Conservation (phyloP, 106 monocot genomes). For the Platanthera guangdongensis region DNA sequence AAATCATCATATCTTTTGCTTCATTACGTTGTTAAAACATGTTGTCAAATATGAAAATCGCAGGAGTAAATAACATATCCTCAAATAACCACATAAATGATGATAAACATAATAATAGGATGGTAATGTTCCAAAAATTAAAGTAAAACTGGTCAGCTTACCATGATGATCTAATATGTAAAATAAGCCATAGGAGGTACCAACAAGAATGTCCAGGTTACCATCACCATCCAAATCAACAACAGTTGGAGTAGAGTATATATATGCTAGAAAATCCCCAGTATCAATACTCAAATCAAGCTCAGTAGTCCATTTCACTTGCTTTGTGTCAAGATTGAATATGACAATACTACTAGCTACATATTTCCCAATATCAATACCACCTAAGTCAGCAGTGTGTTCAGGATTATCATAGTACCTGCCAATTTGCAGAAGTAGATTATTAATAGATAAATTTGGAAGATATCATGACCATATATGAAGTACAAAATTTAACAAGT, state of each 20-base stretch:
- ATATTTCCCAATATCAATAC: conserved; percentile 84
- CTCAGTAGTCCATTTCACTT: conserved; percentile 89
- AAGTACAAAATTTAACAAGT: background rate
- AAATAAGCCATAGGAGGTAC: conserved; percentile 76
- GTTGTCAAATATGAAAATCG: background rate
- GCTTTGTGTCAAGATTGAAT: conserved; percentile 91
- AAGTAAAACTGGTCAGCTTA: conserved; percentile 19
- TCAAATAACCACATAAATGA: background rate
- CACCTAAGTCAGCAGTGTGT: conserved; percentile 67
- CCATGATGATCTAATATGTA: conserved; percentile 93
- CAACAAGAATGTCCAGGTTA: conserved; percentile 92
- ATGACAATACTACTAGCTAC: conserved; percentile 85
- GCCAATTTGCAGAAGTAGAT: conserved; percentile 24
- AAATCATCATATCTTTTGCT: background rate
- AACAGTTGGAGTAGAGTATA: conserved; percentile 88
- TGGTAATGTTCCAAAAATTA: background rate
- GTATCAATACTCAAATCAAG: conserved; percentile 75
- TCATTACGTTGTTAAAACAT: background rate
- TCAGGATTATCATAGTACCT: conserved; percentile 90
- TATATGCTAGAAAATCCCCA: conserved; percentile 66
- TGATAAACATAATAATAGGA: background rate
- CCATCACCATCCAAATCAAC: conserved; percentile 97
- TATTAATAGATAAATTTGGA: background rate
- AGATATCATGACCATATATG: background rate
- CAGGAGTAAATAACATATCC: background rate